phyloP scores from a whole-genome alignment of 2,329 filamentous ascomycete genomes.

The Aspergillus tubingensis region DNA sequence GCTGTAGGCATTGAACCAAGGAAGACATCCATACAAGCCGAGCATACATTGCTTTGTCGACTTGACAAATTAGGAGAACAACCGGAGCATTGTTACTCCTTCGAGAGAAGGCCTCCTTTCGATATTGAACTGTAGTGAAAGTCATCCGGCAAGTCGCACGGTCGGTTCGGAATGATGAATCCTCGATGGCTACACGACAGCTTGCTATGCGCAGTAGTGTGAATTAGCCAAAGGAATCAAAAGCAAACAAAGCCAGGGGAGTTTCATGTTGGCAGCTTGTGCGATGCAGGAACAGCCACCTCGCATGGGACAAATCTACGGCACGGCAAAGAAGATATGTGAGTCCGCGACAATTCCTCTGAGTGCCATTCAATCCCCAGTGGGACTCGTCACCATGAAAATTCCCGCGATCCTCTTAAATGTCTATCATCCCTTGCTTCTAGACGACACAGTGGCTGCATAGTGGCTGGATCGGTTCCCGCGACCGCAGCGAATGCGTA shows the following conservation, averaged over 20 bases:
- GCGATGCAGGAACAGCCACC: background rate
- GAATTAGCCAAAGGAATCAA: no score
- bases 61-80: no score
- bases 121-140: no score
- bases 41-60: no score
- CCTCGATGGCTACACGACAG: background rate
- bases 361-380: no score
- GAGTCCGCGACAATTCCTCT: background rate
- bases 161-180: background rate
- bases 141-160: background rate
- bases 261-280: background rate
- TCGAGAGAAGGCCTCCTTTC: no score
- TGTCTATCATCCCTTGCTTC: background rate
- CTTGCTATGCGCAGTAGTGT: background rate
- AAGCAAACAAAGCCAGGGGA: no score
- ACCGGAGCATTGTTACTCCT: no score
- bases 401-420: background rate
- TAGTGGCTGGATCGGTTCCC: background rate
- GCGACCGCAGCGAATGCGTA: background rate
- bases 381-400: background rate
- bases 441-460: background rate
- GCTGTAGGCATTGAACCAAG: no score
- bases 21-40: no score
- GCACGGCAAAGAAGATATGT: background rate
- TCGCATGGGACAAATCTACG: background rate